Percentiles rank a stretch among this genome's conserved stretches.
Conservation (phyloP, 1,284 basidiomycete genomes). For the Sporisorium sorghi region DNA sequence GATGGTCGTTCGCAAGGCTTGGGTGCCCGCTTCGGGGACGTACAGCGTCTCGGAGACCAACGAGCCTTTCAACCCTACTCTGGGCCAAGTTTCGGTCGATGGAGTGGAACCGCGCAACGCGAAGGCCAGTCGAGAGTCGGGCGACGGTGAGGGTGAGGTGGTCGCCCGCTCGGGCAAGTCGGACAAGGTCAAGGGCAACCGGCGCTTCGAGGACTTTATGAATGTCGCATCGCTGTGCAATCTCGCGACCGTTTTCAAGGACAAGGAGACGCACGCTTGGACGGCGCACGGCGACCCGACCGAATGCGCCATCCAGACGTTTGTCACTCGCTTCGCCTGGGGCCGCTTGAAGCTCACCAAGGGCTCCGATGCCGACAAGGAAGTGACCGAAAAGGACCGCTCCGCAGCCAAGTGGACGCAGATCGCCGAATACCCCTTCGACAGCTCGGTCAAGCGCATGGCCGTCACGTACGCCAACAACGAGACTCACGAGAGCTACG, state of each 20-base stretch:
- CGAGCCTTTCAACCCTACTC: slow-evolving; percentile 66
- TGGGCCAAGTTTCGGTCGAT: slow-evolving; percentile 70
- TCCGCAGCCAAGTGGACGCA: slow-evolving; percentile 55
- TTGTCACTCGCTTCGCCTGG: slow-evolving; percentile 72
- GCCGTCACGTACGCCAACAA: slow-evolving; percentile 71
- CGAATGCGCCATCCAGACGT: slow-evolving; percentile 76
- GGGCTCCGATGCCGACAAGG: slow-evolving; percentile 44
- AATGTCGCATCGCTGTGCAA: slow-evolving; percentile 68
- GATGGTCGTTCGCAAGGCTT: slow-evolving; percentile 67
- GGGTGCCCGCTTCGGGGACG: slow-evolving; percentile 64
- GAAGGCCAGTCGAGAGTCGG: slow-evolving; percentile 9
- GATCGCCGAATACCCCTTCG: slow-evolving; percentile 72
- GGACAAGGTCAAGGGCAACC: slow-evolving; percentile 52
- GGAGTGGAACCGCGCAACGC: slow-evolving; percentile 56
- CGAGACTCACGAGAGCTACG: slow-evolving; percentile 52
- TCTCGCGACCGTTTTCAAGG: slow-evolving; percentile 67
- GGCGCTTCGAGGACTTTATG: slow-evolving; percentile 57
- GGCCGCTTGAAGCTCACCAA: slow-evolving; percentile 55
- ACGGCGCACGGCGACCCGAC: slow-evolving; percentile 79
- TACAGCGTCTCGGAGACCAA: slow-evolving; percentile 64
- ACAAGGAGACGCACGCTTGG: slow-evolving; percentile 71
- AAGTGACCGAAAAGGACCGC: slow-evolving; percentile 44
- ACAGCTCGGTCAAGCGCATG: slow-evolving; percentile 67
- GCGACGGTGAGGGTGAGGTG: slow-evolving; percentile 70
- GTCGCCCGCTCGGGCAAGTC: slow-evolving; percentile 59